Evolutionary conservation across 2,329 filamentous ascomycete genomes (phyloP).

Genomic region (Pseudogymnoascus sp.): DNA sequence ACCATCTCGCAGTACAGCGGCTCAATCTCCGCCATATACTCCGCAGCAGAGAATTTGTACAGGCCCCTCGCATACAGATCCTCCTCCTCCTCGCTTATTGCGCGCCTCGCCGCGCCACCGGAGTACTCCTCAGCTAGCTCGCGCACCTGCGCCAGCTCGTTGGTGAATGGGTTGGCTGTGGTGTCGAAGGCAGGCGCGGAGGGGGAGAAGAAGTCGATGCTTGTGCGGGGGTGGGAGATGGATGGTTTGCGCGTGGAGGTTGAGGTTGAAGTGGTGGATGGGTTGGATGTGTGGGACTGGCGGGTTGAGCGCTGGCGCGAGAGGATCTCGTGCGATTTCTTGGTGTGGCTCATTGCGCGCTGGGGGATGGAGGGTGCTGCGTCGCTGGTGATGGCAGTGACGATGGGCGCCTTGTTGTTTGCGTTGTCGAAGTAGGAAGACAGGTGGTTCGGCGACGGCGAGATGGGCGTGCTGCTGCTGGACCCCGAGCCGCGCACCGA

Average conservation of each 20-base stretch:
- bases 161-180: slow-evolving; percentile 66
- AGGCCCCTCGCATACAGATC: slow-evolving; percentile 63
- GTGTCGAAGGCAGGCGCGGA: slow-evolving; percentile 23
- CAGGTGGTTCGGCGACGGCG: slow-evolving; percentile 56
- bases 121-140: slow-evolving; percentile 88
- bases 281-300: slow-evolving; percentile 49
- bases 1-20: slow-evolving; percentile 36
- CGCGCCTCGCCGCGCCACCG: slow-evolving; percentile 44
- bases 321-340: slow-evolving; percentile 71
- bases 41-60: slow-evolving; percentile 64
- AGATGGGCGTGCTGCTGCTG: slow-evolving; percentile 30
- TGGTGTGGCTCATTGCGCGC: slow-evolving; percentile 79
- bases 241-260: slow-evolving; percentile 18
- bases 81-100: slow-evolving; percentile 64
- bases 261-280: slow-evolving; percentile 38
- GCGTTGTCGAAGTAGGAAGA: slow-evolving; percentile 53
- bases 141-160: slow-evolving; percentile 83
- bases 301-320: slow-evolving; percentile 59
- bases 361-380: slow-evolving; percentile 63
- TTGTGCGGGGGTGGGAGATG: slow-evolving; percentile 20
- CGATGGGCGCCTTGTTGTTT: slow-evolving; percentile 22
- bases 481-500: slow-evolving; percentile 28
- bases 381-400: slow-evolving; percentile 35
- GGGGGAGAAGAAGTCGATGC: slow-evolving; percentile 23
- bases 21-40: slow-evolving; percentile 77